A percentile compares a stretch with the other conserved stretches of the same genome.
Conservation (phyloP, 192 early-diverging fungal species). For the Helicostylum pulchrum region DNA sequence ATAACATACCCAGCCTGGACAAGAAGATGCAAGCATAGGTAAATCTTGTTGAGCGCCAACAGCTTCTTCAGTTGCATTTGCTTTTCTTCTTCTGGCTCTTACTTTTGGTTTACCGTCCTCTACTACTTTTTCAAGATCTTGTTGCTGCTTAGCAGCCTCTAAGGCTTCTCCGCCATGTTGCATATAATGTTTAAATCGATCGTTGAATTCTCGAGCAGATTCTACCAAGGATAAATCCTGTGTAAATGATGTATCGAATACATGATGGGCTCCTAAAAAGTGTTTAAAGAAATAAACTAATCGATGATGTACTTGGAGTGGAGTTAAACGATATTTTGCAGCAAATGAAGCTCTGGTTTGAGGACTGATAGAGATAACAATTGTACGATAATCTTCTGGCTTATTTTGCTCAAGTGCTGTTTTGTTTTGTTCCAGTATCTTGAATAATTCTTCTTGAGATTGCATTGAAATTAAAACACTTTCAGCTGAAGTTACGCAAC, state of each 20-base stretch:
- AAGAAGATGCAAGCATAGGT: conserved; percentile 64
- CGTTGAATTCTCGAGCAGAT: conserved; percentile 86
- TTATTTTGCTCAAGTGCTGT: conserved; percentile 28
- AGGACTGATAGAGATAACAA: conserved; percentile 88
- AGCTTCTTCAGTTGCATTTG: conserved; percentile 28
- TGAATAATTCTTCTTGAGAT: conserved; percentile 84
- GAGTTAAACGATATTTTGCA: conserved; percentile 72
- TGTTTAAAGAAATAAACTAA: conserved; percentile 73
- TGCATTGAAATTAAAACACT: conserved; percentile 91
- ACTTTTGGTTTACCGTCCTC: conserved; percentile 24
- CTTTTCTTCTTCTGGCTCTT: conserved; percentile 20
- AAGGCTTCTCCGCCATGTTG: conserved; percentile 26
- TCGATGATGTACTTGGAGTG: conserved; percentile 54
- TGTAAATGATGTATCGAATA: conserved; percentile 88
- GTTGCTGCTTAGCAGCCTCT: conserved; percentile 32
- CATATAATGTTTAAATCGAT: conserved; percentile 55
- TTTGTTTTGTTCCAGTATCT: conserved; percentile 60
- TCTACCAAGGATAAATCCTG: conserved; percentile 85
- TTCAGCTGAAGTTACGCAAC: conserved; percentile 98
- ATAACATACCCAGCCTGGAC: conserved; percentile 96
- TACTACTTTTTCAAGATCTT: conserved; percentile 23
- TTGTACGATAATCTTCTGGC: conserved; percentile 42
- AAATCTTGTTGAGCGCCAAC: conserved; percentile 31
- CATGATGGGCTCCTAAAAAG: conserved; percentile 74
- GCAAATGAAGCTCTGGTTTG: conserved; percentile 91